Percentiles rank a stretch among this genome's conserved stretches.
Conservation (phyloP, 345 rosid genomes). For the Dimocarpus longan region DNA sequence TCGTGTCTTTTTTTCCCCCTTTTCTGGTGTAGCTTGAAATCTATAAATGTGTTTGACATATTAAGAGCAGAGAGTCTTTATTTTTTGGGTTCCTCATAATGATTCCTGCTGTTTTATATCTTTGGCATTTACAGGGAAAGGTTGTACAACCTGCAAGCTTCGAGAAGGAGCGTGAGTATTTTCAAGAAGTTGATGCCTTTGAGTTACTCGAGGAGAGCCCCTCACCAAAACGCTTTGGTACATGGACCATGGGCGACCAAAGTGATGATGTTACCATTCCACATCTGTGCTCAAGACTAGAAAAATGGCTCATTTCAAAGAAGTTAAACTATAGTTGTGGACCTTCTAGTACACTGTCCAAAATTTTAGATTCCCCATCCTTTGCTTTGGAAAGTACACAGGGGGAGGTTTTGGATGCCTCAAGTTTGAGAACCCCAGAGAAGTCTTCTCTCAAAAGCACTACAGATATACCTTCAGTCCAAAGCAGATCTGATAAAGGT, state of each 20-base stretch:
- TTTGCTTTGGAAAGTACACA: constrained; percentile 31
- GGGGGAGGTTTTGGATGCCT: constrained; percentile 27
- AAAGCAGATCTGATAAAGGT: constrained; percentile 31
- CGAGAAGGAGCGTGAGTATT: constrained; percentile 73
- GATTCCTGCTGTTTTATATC: constrained; percentile 3
- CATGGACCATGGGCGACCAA: constrained; percentile 64
- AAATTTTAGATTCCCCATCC: constrained; percentile 68
- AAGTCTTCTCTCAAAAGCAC: constrained; percentile 28
- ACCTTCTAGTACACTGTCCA: constrained; percentile 78
- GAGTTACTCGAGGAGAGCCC: constrained; percentile 97
- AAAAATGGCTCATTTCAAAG: constrained; percentile 73
- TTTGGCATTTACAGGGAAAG: constrained; percentile 49
- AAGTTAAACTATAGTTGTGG: constrained; percentile 51
- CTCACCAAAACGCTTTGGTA: constrained; percentile 73
- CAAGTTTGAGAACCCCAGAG: constrained; percentile 51
- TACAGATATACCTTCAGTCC: constrained; percentile 42
- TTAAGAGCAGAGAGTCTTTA: background rate
- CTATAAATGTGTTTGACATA: background rate
- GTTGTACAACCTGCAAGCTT: constrained; percentile 51
- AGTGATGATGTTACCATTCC: constrained; percentile 45
- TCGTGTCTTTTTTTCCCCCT: background rate
- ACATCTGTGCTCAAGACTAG: constrained; percentile 64
- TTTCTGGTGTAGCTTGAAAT: background rate
- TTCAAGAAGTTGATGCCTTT: constrained; percentile 87
- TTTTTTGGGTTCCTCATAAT: background rate